Base-by-base conservation (phyloP, 2,329 filamentous ascomycete species). In the Colletotrichum neosansevieriae region DNA sequence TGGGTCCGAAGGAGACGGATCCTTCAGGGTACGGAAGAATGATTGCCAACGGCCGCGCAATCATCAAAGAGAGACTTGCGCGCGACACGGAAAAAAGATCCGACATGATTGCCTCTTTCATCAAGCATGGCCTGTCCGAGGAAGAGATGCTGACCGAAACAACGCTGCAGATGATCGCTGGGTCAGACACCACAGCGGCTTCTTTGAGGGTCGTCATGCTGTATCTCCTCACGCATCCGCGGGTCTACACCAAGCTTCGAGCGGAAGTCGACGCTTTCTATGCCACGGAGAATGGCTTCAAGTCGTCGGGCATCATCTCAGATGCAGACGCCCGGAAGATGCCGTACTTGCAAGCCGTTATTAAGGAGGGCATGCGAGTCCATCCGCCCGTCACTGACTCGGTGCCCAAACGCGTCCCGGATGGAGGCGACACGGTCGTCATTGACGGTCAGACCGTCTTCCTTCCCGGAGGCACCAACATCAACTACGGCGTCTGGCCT, bases 311-410 rank as follows among this genome's bases (percentile, higher is more conserved):
- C 1, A 21, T 72, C 49, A 78, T 81, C 34, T 75, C 73, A 4
- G 86, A 84, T 81, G 72, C 73, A 2, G 79, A 88, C 71, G 78
- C 81, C 1, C 84, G 87, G 71, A 74, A 72, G 10, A 76, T 89
- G 6, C 77, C 81, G 0, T 88, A 88, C 74, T 81, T 89, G 72
- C 86, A 88, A 75, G 86, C 86, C 1, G 87, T 86, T 57, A 78
- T 89, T 11, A 86, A 84, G 49, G 86, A 89, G 73, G 82, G 83
- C 2, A 83, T 89, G 78, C 85, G 86, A 3, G 77, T 88, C 66
- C 83, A 85, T 9, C 86, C 87, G 0, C 86, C 86, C 0, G 67
- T 73, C 6, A 76, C 77, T 0, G 77, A 78, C 0, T 72, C 78
- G 21, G 78, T 80, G 72, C 73, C 78, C 19, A 80, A 81, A 49